Evolutionary conservation across 2,329 filamentous ascomycete genomes (phyloP).

Genomic region (Pseudocercospora fuligena): DNA sequence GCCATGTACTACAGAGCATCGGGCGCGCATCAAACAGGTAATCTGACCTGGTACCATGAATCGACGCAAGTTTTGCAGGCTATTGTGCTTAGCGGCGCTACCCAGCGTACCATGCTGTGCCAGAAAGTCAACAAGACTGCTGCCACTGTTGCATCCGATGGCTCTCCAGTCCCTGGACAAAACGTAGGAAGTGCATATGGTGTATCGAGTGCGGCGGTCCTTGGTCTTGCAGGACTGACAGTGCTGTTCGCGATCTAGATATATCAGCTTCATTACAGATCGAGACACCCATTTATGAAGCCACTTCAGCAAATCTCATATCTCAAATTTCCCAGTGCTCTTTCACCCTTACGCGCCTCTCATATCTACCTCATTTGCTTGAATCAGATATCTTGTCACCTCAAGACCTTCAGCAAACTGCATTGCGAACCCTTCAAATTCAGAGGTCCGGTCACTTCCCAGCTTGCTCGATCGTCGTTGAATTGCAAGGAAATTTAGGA

Average conservation of each 20-base stretch:
- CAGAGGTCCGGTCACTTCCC: no score
- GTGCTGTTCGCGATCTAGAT: not conserved
- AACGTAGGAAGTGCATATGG: not conserved
- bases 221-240: not conserved
- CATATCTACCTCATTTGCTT: no score
- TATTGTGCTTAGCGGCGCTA: slow-evolving; percentile 3
- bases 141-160: not conserved
- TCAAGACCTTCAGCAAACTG: no score
- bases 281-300: no score
- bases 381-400: no score
- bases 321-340: no score
- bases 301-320: no score
- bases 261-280: no score
- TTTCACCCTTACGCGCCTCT: no score
- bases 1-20: slow-evolving; percentile 1
- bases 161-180: not conserved
- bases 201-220: not conserved
- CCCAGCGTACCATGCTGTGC: slow-evolving; percentile 8
- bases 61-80: slow-evolving; percentile 3
- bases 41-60: slow-evolving; percentile 7
- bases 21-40: slow-evolving; percentile 9
- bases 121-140: slow-evolving; percentile 14
- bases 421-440: no score
- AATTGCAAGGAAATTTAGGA: no score
- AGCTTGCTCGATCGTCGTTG: no score